Base-by-base conservation (phyloP, 345 rosid species). In the Aethionema arabicum region DNA sequence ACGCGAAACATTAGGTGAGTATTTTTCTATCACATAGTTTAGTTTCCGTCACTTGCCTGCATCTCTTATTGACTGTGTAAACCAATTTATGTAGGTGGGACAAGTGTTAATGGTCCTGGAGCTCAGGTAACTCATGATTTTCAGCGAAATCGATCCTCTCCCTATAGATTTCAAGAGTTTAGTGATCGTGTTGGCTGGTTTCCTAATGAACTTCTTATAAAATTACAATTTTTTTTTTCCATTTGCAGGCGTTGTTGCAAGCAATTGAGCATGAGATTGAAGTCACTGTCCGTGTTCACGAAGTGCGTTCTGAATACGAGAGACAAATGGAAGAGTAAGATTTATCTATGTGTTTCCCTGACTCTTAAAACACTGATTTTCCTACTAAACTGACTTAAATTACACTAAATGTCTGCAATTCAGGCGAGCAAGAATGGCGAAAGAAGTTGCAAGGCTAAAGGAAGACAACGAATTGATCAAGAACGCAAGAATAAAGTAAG, bases 191-290 rank as follows among this genome's bases (percentile, higher is more conserved):
- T 21, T 68, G 46, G 21, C 41, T 38, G 55, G 56, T 54, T 69
- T 54, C 37, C 44, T 37, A 47, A 32, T 35, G 47, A 55, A 29
- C 48, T 68, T 30, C 46, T 55, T 56, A 32, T 30, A 8, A 40
- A 40, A 9, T 8, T 11, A 6, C 11, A 36, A 2, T 48, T 32
- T 11, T 53, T 53, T 48, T 32, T 11, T 53, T 53, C 37, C 29
- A 52, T 59, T 32, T 72, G 68, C 74, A 93, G 99, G 87, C 89
- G 62, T 63, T 93, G 67, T 84, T 90, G 88, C 90, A 80, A 72
- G 74, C 86, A 40, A 82, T 93, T 77, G 99, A 90, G 78, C 96
- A 93, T 74, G 99, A 93, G 61, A 88, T 90, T 66, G 99, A 93
- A 83, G 87, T 93, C 66, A 88, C 80, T 39, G 81, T 93, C 6